phyloP scores from a whole-genome alignment of 2,329 filamentous ascomycete species.

The Phoma sp. region DNA sequence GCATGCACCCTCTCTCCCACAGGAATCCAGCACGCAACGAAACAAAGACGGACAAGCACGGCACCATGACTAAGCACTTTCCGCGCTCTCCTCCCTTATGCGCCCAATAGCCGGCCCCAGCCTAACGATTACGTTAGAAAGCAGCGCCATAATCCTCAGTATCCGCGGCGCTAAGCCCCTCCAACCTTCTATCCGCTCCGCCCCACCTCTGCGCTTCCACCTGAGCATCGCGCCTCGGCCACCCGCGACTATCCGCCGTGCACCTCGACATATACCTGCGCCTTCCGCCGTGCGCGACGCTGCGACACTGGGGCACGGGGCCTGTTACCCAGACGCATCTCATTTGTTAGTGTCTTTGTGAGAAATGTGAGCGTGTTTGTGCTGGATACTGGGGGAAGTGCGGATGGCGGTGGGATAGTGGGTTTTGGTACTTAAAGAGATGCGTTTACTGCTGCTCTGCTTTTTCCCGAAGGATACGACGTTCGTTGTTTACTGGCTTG shows the following conservation, averaged over 20 bases:
- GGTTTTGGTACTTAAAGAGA: conserved; percentile 23
- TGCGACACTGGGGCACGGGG: conserved; percentile 2
- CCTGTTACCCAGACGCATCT: not conserved
- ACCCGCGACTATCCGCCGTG: not conserved
- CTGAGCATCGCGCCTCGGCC: not conserved
- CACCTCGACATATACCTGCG: not conserved
- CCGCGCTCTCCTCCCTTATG: not conserved
- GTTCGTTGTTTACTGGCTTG: not conserved
- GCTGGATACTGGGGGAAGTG: conserved; percentile 33
- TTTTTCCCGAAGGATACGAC: too few relatives aligned
- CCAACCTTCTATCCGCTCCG: conserved; percentile 9
- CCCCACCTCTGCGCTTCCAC: not conserved
- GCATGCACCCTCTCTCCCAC: too few relatives aligned
- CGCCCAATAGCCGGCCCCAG: conserved; percentile 5
- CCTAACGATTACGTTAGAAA: not conserved
- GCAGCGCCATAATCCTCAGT: not conserved
- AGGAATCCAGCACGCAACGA: too few relatives aligned
- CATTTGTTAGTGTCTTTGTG: not conserved
- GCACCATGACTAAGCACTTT: too few relatives aligned
- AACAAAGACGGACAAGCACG: too few relatives aligned
- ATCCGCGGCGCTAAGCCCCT: conserved; percentile 2
- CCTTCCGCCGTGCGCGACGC: conserved; percentile 1
- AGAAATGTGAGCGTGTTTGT: not conserved
- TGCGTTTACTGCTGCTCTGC: not conserved
- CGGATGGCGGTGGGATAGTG: conserved; percentile 37